A percentile compares a stretch with the other conserved stretches of the same genome.
Evolutionary conservation across 176 grass and related monocot genomes (phyloP).

Genomic region (Echinochloa phyllopogon): DNA sequence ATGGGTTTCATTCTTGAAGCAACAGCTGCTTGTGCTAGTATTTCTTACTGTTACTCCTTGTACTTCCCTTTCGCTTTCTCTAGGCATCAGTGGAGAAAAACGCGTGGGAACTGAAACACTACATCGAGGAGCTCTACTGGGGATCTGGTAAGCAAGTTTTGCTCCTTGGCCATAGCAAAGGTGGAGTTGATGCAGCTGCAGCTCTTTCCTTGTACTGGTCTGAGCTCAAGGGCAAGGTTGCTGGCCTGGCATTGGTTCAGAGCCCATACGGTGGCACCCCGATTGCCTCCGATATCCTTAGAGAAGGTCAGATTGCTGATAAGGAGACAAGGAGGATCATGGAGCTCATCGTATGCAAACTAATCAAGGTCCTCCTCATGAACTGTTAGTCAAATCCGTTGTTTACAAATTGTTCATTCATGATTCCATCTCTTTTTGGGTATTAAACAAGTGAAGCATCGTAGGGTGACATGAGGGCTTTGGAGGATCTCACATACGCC

Average conservation of each 20-base stretch:
- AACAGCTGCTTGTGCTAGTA: neutral
- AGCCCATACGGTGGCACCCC: conserved; percentile 90
- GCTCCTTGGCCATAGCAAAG: conserved; percentile 92
- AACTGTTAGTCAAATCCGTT: neutral
- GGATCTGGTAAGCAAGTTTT: conserved; percentile 83
- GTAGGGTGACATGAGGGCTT: conserved; percentile 91
- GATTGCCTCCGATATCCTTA: conserved; percentile 78
- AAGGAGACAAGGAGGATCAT: conserved; percentile 72
- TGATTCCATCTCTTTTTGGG: neutral
- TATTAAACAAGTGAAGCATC: neutral
- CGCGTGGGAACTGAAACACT: conserved; percentile 81
- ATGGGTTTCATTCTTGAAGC: conserved; percentile 11
- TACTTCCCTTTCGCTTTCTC: conserved; percentile 31
- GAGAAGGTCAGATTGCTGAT: conserved; percentile 84
- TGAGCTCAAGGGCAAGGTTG: conserved; percentile 82
- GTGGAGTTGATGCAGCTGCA: conserved; percentile 85
- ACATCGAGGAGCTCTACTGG: conserved; percentile 90
- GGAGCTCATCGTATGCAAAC: conserved; percentile 85
- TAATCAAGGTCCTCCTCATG: conserved; percentile 70
- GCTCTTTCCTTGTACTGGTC: conserved; percentile 83
- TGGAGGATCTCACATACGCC: conserved; percentile 90
- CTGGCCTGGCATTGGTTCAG: conserved; percentile 79
- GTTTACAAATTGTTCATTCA: neutral
- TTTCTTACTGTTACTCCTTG: neutral
- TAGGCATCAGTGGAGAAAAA: conserved; percentile 87